Base-by-base conservation (phyloP, 495 filamentous ascomycete genomes). In the Podospora pseudopauciseta region DNA sequence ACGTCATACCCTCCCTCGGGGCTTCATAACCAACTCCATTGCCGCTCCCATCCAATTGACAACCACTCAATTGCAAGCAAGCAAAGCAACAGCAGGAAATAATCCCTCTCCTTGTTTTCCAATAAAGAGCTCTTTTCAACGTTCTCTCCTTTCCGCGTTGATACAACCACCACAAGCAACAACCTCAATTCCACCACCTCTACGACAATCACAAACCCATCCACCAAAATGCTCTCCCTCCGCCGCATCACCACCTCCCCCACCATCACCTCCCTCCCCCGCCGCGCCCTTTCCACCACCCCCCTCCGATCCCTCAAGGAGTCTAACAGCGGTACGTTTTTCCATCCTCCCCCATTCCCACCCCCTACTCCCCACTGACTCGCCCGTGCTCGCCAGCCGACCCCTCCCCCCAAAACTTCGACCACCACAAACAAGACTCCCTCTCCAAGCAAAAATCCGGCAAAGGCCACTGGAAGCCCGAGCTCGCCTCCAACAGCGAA, bases 401-500 rank as follows among this genome's bases (percentile, higher is more conserved):
- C 44, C 67, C 74, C 27, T 70, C 76, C 32, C 23, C 71, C 19
- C 53, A 75, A 30, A 75, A 86, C 71, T 86, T 87, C 67, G 91
- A 94, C 72, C 74, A 83, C 60, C 84, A 94, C 72, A 96, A 96
- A 81, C 79, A 91, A 60, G 87, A 92, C 61, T 84, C 86, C 49
- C 69, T 96, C 65, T 78, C 83, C 73, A 88, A 89, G 80, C 84
- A 87, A 64, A 91, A 91, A 80, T 80, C 87, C 15, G 93, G 93
- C 23, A 88, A 90, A 78, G 91, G 82, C 15, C 85, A 92, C 71
- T 96, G 93, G 93, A 91, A 91, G 78, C 81, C 88, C 20, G 89
- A 91, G 74, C 78, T 97, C 65, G 91, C 91, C 5, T 91, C 87
- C 67, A 86, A 91, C 75, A 92, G 89, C 73, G 93, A 97, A 83